Evolutionary conservation across 1,284 basidiomycete genomes (phyloP), one percentile per base, ranked within the genome.

Genomic region (Papiliotrema fonsecae): DNA sequence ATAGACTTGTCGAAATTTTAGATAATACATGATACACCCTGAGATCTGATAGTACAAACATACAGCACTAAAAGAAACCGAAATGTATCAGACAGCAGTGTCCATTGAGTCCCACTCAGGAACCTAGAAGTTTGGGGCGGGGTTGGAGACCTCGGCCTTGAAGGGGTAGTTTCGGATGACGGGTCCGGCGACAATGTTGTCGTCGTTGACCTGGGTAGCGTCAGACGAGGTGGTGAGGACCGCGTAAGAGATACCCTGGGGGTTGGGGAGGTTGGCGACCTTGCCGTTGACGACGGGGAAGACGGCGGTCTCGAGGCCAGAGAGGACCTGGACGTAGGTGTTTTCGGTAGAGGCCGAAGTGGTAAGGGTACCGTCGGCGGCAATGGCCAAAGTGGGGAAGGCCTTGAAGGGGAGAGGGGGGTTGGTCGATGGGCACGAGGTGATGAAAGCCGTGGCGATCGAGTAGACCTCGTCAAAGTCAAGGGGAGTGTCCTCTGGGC

Each of bases 401-500:
- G 74, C 74, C 49, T 62, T 67, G 60, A 76, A 67, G 42, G 75
- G 74, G 19, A 76, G 67, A 24, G 70, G 58, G 26, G 74, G 65
- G 73, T 76, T 76, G 59, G 56, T 54, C 31, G 52, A 32, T 13
- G 74, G 74, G 56, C 67, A 71, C n/a, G 47, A 43, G 34, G 52
- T 61, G 61, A 71, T 68, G 61, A 69, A 71, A 24, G 53, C 56
- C n/a, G 56, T 48, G 31, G 65, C 66, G 54, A 67, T 62, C 7
- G 64, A 67, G 62, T 66, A 72, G 51, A 72, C 78, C 56, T 81
- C 77, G 64, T 76, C 77, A 46, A 78, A 66, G 31, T 73, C 70
- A 26, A 84, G 74, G 4, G 82, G 79, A 28, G 72, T 74, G 56
- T 75, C 75, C 60, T 80, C 79, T 6, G 80, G 70, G 1, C 78